These are phyloP conservation scores for Linum tenue DNA, from an alignment of 345 rosid species.

Conservation along the genomic window DNA sequence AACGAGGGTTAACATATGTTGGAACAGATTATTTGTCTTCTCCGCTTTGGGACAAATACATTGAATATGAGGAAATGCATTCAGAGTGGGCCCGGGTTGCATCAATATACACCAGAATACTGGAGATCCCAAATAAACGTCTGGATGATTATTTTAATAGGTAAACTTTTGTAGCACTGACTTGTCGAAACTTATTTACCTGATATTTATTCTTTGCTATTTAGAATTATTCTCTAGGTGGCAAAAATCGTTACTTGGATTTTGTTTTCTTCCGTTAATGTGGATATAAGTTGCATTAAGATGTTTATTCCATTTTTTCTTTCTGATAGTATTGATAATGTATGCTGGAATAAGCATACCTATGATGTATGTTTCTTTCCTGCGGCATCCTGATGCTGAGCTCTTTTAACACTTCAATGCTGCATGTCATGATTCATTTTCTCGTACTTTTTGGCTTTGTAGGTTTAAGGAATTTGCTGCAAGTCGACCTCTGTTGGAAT, in stretches of 20 bases:
- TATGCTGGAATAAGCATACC: neutral
- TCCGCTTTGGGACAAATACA: conserved; percentile 89
- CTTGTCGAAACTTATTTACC: neutral
- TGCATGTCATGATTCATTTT: neutral
- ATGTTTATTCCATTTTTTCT: conserved; percentile 2
- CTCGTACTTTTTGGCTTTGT: conserved; percentile 11
- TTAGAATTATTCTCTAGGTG: neutral
- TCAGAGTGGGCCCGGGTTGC: conserved; percentile 77
- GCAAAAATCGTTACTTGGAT: neutral
- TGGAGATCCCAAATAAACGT: conserved; percentile 78
- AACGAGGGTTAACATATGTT: conserved; percentile 77
- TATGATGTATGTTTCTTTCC: neutral
- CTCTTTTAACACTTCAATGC: neutral
- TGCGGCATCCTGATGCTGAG: neutral
- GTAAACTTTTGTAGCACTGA: conserved; percentile 25
- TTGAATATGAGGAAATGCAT: conserved; percentile 88
- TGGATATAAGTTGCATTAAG: neutral
- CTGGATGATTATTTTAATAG: conserved; percentile 69
- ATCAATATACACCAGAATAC: conserved; percentile 63
- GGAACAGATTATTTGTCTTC: conserved; percentile 81
- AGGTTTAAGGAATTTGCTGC: conserved; percentile 84
- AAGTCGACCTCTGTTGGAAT: conserved; percentile 69
- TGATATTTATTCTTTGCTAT: neutral
- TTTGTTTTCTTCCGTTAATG: neutral
- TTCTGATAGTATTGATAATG: neutral